Conservation (phyloP, 805 yeast species). For the Zygosaccharomyces rouxii region DNA sequence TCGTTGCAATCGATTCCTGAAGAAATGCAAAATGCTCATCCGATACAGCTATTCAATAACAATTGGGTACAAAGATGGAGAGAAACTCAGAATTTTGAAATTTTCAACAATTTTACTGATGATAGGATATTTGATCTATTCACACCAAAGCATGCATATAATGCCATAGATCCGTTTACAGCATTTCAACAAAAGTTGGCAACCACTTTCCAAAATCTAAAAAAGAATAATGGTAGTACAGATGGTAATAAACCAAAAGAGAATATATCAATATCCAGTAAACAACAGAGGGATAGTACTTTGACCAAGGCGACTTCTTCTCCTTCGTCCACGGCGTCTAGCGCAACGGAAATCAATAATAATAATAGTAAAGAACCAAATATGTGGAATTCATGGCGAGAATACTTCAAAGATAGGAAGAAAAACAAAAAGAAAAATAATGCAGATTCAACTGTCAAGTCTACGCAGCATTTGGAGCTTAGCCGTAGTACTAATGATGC, state of each 20-base stretch:
- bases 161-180: constrained; percentile 27
- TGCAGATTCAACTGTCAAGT: constrained; percentile 8
- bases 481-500: constrained; percentile 16
- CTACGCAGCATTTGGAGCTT: constrained; percentile 13
- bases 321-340: constrained; percentile 2
- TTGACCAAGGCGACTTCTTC: constrained; percentile 1
- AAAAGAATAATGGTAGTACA: constrained; percentile 16
- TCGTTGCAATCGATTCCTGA: constrained; percentile 34
- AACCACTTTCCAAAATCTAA: constrained; percentile 32
- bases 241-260: constrained; percentile 6
- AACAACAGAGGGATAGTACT: constrained; percentile 2
- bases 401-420: constrained; percentile 26
- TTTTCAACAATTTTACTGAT: constrained; percentile 57
- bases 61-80: constrained; percentile 52
- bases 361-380: constrained; percentile 11
- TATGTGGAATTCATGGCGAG: constrained; percentile 28
- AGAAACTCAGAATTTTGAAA: constrained; percentile 47
- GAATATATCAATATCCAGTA: constrained; percentile 1
- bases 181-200: constrained; percentile 30
- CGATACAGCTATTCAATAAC: constrained; percentile 40
- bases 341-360: not conserved
- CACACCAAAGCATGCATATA: constrained; percentile 42
- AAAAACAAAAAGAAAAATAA: constrained; percentile 9
- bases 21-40: constrained; percentile 31
- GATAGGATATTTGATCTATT: constrained; percentile 64